A percentile compares a stretch with the other conserved stretches of the same genome.
These are phyloP conservation scores for Cetradonia linearis DNA, from an alignment of 495 filamentous ascomycete genomes.

Conservation along the genomic window DNA sequence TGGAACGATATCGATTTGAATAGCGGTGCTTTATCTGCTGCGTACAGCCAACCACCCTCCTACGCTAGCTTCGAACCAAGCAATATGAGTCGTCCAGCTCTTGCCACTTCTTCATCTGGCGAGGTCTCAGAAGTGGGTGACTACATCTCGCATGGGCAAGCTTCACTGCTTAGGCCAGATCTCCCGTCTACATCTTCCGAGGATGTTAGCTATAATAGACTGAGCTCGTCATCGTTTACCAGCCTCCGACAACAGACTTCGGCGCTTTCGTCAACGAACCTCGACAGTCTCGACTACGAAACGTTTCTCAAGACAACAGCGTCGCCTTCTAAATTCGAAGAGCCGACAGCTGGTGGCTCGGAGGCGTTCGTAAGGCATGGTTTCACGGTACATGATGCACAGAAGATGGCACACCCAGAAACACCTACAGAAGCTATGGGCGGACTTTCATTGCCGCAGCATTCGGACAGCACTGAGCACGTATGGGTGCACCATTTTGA, in stretches of 20 bases:
- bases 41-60: constrained; percentile 60
- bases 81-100: constrained; percentile 42
- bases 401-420: constrained; percentile 25
- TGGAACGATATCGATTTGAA: constrained; percentile 65
- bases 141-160: constrained; percentile 31
- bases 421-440: constrained; percentile 17
- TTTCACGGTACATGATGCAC: constrained; percentile 24
- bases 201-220: constrained; percentile 9
- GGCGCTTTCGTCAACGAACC: constrained; percentile 43
- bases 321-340: constrained; percentile 24
- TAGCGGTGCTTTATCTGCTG: constrained; percentile 46
- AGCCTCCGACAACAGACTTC: constrained; percentile 43
- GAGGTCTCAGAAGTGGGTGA: constrained; percentile 70
- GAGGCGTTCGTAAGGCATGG: constrained; percentile 25
- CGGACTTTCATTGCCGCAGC: constrained; percentile 18
- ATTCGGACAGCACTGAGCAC: constrained; percentile 11
- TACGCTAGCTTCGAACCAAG: constrained; percentile 57
- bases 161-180: constrained; percentile 10
- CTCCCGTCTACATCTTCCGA: constrained; percentile 16
- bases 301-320: constrained; percentile 41
- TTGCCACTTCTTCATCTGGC: constrained; percentile 61
- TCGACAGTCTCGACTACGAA: constrained; percentile 51
- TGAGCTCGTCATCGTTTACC: constrained; percentile 42
- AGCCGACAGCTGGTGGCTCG: constrained; percentile 12
- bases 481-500: constrained; percentile 20